Conservation (phyloP, 192 early-diverging fungal genomes). For the Umbelopsis sp. region DNA sequence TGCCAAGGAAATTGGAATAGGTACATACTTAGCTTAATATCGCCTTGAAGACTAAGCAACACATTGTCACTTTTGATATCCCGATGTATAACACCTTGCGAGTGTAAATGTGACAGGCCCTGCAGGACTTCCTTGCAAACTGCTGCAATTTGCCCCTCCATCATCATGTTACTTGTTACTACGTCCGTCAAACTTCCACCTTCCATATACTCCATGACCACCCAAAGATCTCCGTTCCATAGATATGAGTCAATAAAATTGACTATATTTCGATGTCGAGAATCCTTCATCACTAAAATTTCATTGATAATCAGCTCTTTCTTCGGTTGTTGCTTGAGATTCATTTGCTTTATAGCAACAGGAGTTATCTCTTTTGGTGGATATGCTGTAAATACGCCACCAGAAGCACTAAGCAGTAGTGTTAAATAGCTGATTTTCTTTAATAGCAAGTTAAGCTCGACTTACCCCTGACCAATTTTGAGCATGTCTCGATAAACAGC, state of each 20-base stretch:
- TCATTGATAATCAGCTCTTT: slow-evolving; percentile 90
- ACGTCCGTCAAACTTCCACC: slow-evolving; percentile 89
- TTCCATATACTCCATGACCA: slow-evolving; percentile 96
- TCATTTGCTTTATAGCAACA: slow-evolving; percentile 91
- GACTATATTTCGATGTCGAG: slow-evolving; percentile 85
- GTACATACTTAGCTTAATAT: slow-evolving; percentile 73
- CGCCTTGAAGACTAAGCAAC: slow-evolving; percentile 67
- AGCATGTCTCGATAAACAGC: slow-evolving; percentile 50
- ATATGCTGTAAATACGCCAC: slow-evolving; percentile 78
- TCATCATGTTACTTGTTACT: slow-evolving; percentile 84
- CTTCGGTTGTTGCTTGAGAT: slow-evolving; percentile 86
- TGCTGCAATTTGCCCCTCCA: slow-evolving; percentile 85
- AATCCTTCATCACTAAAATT: slow-evolving; percentile 82
- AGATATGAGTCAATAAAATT: slow-evolving; percentile 89
- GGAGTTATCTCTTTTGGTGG: slow-evolving; percentile 48
- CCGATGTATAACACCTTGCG: slow-evolving; percentile 76
- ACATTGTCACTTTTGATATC: slow-evolving; percentile 86
- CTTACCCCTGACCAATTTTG: slow-evolving; percentile 49
- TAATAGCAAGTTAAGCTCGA: neutral
- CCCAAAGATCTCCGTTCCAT: slow-evolving; percentile 83
- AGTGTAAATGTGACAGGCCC: slow-evolving; percentile 73
- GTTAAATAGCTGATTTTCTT: neutral
- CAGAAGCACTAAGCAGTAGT: slow-evolving; percentile 61
- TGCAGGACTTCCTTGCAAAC: slow-evolving; percentile 76
- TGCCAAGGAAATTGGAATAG: neutral